Evolutionary conservation across 1,284 basidiomycete species (phyloP).

Genomic region (Violaceomyces palustris): DNA sequence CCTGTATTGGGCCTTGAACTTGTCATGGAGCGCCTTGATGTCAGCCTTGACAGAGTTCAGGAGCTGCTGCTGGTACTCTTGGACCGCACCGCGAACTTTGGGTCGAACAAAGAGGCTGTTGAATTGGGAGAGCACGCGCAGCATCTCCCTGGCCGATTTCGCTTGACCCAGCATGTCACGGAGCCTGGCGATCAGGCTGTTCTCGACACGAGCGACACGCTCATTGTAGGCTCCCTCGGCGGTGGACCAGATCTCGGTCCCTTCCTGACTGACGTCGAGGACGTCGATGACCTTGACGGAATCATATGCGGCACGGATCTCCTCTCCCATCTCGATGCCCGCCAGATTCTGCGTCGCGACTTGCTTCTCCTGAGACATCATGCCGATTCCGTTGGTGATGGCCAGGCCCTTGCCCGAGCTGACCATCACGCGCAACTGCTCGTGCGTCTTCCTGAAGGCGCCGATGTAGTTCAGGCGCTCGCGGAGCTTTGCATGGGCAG

Average conservation of each 20-base stretch:
- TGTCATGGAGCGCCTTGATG: conserved; percentile 89
- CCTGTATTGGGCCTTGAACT: conserved; percentile 75
- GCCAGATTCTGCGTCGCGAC: conserved; percentile 57
- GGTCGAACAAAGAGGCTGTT: conserved; percentile 94
- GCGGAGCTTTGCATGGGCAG: conserved; percentile 85
- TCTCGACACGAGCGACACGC: conserved; percentile 92
- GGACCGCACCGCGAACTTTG: conserved; percentile 80
- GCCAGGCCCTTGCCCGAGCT: conserved; percentile 73
- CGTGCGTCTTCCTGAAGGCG: conserved; percentile 90
- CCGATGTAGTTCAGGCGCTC: conserved; percentile 80
- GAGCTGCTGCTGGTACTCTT: conserved; percentile 88
- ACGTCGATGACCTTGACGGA: conserved; percentile 93
- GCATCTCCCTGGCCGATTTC: conserved; percentile 97
- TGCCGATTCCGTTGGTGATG: conserved; percentile 1
- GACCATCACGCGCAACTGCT: conserved; percentile 95
- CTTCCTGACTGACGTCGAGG: conserved; percentile 75
- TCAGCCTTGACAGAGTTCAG: conserved; percentile 76
- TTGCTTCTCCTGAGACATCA: conserved; percentile 20
- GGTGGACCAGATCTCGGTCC: conserved; percentile 95
- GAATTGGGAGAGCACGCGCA: conserved; percentile 96
- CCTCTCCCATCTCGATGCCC: conserved; percentile 86
- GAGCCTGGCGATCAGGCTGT: conserved; percentile 91
- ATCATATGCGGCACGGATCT: conserved; percentile 85
- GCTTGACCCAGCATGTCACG: conserved; percentile 91
- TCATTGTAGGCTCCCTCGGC: conserved; percentile 98